Base-by-base conservation (phyloP, 2,329 filamentous ascomycete species). In the Diaporthe citriasiana region DNA sequence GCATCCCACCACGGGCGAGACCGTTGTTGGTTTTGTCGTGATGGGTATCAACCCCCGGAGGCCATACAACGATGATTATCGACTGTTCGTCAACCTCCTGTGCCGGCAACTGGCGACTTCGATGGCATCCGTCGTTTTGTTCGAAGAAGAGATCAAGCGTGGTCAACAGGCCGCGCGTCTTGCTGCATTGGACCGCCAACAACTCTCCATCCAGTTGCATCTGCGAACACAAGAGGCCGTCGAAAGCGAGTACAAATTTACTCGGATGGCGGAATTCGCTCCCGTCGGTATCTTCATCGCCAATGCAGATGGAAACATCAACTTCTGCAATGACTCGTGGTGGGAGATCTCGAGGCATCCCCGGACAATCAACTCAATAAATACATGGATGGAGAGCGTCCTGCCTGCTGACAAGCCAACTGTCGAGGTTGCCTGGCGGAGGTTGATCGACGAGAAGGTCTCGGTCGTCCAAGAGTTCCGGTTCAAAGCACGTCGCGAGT, bases 271-370 rank as follows among this genome's bases (percentile, higher is more conserved):
- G 3, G 94, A 95, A 79, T 94, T 95, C 76, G 93, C 93, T 0
- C 94, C 94, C 0, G 94, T 95, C 1, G 94, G 94, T 38, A 93
- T 97, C 84, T 96, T 96, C 81, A 95, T 97, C 77, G 93, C 93
- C n/a, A 89, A 95, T 79, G 87, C 89, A 0, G 82, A 86, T 53
- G 94, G 94, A 4, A 85, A 88, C 33, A 93, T 97, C 78, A 93
- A 89, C 13, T 97, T 94, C 80, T 94, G 92, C 80, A 97, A 97
- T 80, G 93, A 95, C 76, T 94, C 93, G 80, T 97, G 90, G 89
- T 91, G 88, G 88, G 87, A 90, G 76, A 93, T 95, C 45, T 93
- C 93, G 0, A 86, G 92, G 45, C 91, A 94, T 71, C 89, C 90
- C 1, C 88, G 89, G 76, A 86, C 88, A 22, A 85, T 88, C 40